These are phyloP conservation scores for Pyrus hybrid DNA, from an alignment of 331 rosid species.

Conservation along the genomic window DNA sequence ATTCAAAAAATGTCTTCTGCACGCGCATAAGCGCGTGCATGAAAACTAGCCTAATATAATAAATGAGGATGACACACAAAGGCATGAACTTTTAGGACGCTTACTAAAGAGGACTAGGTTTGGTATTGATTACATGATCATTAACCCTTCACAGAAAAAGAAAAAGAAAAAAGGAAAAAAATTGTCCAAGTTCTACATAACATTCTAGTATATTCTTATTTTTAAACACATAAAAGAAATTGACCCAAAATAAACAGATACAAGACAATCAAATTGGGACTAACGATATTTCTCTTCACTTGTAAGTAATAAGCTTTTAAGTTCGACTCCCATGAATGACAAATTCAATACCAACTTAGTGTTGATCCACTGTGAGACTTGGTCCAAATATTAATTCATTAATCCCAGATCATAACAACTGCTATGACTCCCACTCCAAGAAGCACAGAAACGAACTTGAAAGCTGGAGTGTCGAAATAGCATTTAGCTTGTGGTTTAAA, in stretches of 20 bases:
- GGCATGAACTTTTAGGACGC: background rate
- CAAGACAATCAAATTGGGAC: no score
- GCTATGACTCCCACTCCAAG: constrained; percentile 59
- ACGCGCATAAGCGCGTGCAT: no score
- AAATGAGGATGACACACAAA: background rate
- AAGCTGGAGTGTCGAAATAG: constrained; percentile 42
- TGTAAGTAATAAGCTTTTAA: no score
- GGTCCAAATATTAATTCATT: background rate
- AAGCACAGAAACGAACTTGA: constrained; percentile 60
- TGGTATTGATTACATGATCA: background rate
- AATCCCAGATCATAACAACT: constrained; percentile 76
- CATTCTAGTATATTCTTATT: no score
- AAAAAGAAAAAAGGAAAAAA: no score
- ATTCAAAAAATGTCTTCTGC: no score
- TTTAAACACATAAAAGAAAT: no score
- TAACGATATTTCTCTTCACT: background rate
- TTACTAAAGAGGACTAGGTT: background rate
- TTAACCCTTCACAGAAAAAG: no score
- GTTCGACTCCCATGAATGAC: background rate
- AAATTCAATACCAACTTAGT: background rate
- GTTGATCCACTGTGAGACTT: background rate
- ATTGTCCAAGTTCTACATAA: no score
- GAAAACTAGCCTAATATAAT: background rate
- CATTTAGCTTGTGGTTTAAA: constrained; percentile 30
- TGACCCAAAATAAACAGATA: no score